A percentile compares a stretch with the other conserved stretches of the same genome.
phyloP scores from a whole-genome alignment of 805 yeast species.

The Myxozyma melibiosi region DNA sequence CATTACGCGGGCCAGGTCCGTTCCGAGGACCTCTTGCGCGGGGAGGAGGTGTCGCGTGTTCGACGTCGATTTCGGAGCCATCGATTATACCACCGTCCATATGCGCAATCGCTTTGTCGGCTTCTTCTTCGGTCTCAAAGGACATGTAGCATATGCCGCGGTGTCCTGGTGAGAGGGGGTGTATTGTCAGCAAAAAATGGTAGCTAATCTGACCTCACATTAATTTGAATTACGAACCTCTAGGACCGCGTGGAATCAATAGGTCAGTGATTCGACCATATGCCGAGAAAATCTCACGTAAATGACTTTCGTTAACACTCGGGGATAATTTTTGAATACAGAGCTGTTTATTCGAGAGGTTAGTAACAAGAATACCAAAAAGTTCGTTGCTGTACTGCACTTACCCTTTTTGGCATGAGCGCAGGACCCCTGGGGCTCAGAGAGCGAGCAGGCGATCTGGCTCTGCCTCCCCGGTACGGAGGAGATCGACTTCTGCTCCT shows the following conservation, averaged over 20 bases:
- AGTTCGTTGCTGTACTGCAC: not conserved
- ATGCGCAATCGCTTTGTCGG: constrained; percentile 29
- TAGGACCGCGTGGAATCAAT: constrained; percentile 14
- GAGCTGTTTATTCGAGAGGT: constrained; percentile 11
- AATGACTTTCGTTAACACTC: constrained; percentile 25
- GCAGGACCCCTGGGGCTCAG: not conserved
- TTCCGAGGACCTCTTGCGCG: constrained; percentile 2
- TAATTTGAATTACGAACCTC: not conserved
- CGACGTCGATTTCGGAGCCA: constrained; percentile 22
- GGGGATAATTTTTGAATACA: constrained; percentile 24
- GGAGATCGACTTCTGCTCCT: constrained; percentile 1
- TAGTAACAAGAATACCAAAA: not conserved
- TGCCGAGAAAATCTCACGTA: constrained; percentile 29
- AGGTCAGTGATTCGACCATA: constrained; percentile 24
- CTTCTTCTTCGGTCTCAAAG: constrained; percentile 22
- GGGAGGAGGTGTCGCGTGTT: constrained; percentile 15
- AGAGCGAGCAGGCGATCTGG: not conserved
- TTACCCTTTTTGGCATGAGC: constrained; percentile 10
- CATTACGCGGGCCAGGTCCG: too few species aligned
- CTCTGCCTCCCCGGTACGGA: not conserved
- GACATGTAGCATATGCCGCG: constrained; percentile 21
- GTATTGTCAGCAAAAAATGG: not conserved
- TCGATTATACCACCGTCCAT: constrained; percentile 32
- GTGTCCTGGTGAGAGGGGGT: not conserved
- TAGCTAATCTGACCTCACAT: not conserved